A percentile compares a stretch with the other conserved stretches of the same genome.
Evolutionary conservation across 306 rosid genomes (phyloP).

Genomic region (Corylus heterophylla): DNA sequence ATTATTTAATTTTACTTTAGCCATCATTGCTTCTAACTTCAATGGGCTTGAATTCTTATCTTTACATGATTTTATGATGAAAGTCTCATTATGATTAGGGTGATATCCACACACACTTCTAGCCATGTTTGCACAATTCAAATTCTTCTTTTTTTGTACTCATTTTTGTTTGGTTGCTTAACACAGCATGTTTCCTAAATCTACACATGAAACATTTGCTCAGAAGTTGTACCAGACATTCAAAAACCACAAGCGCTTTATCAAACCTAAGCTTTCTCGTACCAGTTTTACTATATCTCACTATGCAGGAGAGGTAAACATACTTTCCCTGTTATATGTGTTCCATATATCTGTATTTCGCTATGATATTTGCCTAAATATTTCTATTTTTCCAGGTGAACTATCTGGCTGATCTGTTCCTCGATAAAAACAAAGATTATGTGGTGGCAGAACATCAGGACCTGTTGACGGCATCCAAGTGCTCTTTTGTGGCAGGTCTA

Average conservation of each 20-base stretch:
- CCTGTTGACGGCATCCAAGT: slow-evolving; percentile 81
- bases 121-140: slow-evolving; percentile 21
- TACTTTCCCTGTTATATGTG: slow-evolving; percentile 27
- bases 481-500: slow-evolving; percentile 81
- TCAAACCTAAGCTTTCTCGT: slow-evolving; percentile 98
- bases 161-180: slow-evolving; percentile 40
- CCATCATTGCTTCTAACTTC: slow-evolving; percentile 23
- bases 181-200: slow-evolving; percentile 99
- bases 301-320: slow-evolving; percentile 96
- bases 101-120: slow-evolving; percentile 10
- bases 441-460: slow-evolving; percentile 98
- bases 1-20: slow-evolving; percentile 22
- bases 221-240: slow-evolving; percentile 98
- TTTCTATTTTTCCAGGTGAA: slow-evolving; percentile 60
- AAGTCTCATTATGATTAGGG: slow-evolving; percentile 13
- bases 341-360: slow-evolving; percentile 23
- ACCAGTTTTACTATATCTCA: slow-evolving; percentile 93
- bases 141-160: slow-evolving; percentile 38
- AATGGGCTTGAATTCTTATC: slow-evolving; percentile 27
- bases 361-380: slow-evolving; percentile 18
- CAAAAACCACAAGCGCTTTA: slow-evolving; percentile 93
- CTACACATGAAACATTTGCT: slow-evolving; percentile 97
- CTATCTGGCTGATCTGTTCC: slow-evolving; percentile 90
- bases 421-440: slow-evolving; percentile 99
- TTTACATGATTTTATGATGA: background rate